Percentiles rank a stretch among this genome's conserved stretches.
Evolutionary conservation across 805 yeast species (phyloP).

Genomic region (Wickerhamiella dianesei): DNA sequence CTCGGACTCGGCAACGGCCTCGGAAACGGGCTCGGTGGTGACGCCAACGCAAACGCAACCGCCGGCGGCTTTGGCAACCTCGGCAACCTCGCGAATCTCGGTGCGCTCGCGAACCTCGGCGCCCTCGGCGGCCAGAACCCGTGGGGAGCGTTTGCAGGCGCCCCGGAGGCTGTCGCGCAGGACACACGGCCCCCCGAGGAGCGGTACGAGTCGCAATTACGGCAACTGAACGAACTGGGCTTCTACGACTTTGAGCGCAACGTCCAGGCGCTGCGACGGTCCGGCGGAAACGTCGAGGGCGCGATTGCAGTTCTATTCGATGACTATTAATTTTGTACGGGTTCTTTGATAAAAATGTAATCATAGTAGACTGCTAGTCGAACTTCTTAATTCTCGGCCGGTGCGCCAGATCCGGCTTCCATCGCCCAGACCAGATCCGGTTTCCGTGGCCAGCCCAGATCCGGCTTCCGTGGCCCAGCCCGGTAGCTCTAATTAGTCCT

Average conservation of each 20-base stretch:
- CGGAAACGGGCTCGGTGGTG: conserved; percentile 6
- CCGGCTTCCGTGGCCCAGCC: no score
- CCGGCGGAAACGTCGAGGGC: conserved; percentile 96
- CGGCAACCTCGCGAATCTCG: conserved; percentile 24
- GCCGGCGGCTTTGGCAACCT: conserved; percentile 3
- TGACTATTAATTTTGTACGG: conserved; percentile 34
- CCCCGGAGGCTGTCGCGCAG: conserved; percentile 14
- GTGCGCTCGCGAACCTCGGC: conserved; percentile 22
- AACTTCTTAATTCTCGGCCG: background rate
- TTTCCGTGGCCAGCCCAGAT: no score
- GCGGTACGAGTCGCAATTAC: conserved; percentile 53
- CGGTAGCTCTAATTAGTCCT: no score
- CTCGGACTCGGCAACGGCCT: conserved; percentile 1
- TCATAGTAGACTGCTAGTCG: background rate
- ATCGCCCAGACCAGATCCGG: no score
- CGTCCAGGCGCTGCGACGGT: conserved; percentile 80
- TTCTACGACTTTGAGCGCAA: conserved; percentile 87
- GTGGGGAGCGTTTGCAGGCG: conserved; percentile 13
- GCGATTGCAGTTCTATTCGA: conserved; percentile 78
- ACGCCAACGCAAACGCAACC: background rate
- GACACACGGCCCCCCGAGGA: conserved; percentile 72
- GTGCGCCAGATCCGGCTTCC: background rate
- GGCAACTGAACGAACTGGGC: conserved; percentile 72
- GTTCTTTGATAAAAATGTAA: conserved; percentile 22
- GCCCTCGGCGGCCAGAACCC: conserved; percentile 23